Percentiles rank a stretch among this genome's conserved stretches.
Evolutionary conservation across 306 rosid species (phyloP).

Genomic region (Begonia masoniana): DNA sequence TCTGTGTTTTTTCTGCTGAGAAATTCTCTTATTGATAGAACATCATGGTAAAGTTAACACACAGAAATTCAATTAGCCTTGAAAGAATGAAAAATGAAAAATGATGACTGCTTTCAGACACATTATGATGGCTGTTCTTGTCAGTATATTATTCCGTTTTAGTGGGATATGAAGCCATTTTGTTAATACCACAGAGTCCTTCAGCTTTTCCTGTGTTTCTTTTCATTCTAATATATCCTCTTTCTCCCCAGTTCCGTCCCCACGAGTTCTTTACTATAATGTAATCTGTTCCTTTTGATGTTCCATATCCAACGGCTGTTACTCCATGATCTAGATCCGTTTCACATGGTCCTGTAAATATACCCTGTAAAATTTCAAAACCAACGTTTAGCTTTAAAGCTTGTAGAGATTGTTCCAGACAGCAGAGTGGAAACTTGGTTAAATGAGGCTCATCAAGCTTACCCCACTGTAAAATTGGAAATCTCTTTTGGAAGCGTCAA

Average conservation of each 20-base stretch:
- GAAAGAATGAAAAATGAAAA: no score
- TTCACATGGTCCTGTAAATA: constrained; percentile 54
- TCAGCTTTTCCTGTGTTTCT: constrained; percentile 43
- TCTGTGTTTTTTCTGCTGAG: no score
- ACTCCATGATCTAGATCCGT: constrained; percentile 63
- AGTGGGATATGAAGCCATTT: constrained; percentile 66
- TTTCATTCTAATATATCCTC: constrained; percentile 48
- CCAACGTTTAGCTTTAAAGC: not conserved
- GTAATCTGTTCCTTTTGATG: constrained; percentile 42
- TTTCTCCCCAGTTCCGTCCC: constrained; percentile 73
- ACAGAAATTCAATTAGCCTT: no score
- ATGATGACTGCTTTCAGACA: no score
- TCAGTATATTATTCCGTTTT: constrained; percentile 10
- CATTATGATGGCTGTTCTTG: no score
- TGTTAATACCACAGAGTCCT: constrained; percentile 49
- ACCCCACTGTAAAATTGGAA: constrained; percentile 73
- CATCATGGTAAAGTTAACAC: no score
- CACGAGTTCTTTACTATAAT: constrained; percentile 51
- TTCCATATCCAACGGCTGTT: constrained; percentile 61
- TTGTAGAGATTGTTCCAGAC: not conserved
- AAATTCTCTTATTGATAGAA: no score
- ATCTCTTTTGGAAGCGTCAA: constrained; percentile 58
- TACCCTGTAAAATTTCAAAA: constrained; percentile 25
- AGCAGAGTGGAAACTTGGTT: not conserved
- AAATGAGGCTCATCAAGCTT: constrained; percentile 1